Evolutionary conservation across 2,329 filamentous ascomycete species (phyloP).

Genomic region (Furcasterigmium furcatum): DNA sequence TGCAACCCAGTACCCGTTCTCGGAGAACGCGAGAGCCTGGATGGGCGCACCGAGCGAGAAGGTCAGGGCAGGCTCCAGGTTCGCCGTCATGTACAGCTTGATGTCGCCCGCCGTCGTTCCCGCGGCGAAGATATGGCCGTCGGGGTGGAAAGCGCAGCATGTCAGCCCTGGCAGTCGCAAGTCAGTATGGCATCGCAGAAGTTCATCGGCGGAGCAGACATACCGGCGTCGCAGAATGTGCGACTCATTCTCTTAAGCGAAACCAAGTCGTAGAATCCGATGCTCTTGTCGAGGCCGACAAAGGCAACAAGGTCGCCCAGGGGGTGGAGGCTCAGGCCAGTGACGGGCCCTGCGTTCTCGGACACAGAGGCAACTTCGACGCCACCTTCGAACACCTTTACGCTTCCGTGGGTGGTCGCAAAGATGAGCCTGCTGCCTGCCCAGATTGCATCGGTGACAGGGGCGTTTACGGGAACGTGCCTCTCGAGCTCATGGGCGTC

Average conservation of each 20-base stretch:
- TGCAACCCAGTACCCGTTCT: slow-evolving; percentile 96
- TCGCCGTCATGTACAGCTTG: slow-evolving; percentile 85
- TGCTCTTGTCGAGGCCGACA: slow-evolving; percentile 87
- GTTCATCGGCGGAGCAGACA: background rate
- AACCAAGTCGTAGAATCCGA: slow-evolving; percentile 80
- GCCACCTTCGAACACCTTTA: slow-evolving; percentile 78
- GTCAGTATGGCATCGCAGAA: slow-evolving; percentile 21
- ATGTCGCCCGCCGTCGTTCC: slow-evolving; percentile 79
- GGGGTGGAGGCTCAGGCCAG: slow-evolving; percentile 76
- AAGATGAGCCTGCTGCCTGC: slow-evolving; percentile 66
- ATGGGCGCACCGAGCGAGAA: slow-evolving; percentile 70
- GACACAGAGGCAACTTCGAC: slow-evolving; percentile 65
- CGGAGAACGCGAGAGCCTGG: slow-evolving; percentile 79
- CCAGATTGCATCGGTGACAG: slow-evolving; percentile 66
- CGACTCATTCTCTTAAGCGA: slow-evolving; percentile 68
- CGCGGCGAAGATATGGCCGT: slow-evolving; percentile 88
- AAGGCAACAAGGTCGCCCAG: slow-evolving; percentile 81
- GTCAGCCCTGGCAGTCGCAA: slow-evolving; percentile 56
- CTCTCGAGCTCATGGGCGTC: slow-evolving; percentile 65
- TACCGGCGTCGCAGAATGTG: slow-evolving; percentile 77
- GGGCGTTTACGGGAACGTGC: slow-evolving; percentile 61
- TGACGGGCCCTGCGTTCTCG: slow-evolving; percentile 82
- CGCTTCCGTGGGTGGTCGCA: slow-evolving; percentile 69
- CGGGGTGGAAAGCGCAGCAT: slow-evolving; percentile 85
- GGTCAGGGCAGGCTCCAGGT: slow-evolving; percentile 70